phyloP scores from a whole-genome alignment of 192 early-diverging fungal genomes.

The Rhizophlyctis rosea region DNA sequence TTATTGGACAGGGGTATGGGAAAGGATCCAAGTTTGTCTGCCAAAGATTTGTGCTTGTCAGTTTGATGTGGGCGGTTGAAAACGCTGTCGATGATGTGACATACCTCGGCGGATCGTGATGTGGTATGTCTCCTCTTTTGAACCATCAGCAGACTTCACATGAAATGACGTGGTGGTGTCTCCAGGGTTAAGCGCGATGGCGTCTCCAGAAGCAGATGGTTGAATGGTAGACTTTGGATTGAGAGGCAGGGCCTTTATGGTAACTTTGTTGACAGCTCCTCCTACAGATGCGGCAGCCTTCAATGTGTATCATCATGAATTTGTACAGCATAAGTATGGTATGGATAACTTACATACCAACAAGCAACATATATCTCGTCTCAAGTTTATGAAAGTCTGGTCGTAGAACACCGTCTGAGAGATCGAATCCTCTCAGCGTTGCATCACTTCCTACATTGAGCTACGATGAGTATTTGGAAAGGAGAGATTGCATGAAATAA shows the following conservation, averaged over 20 bases:
- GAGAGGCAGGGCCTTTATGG: constrained; percentile 2
- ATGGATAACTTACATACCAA: constrained; percentile 29
- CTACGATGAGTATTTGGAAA: too few relatives aligned
- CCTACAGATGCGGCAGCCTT: background rate
- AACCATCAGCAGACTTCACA: constrained; percentile 26
- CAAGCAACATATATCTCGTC: constrained; percentile 28
- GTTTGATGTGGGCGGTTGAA: too few relatives aligned
- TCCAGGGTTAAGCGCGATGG: constrained; percentile 10
- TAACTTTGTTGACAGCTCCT: background rate
- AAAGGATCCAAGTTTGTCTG: background rate
- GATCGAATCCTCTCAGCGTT: constrained; percentile 23
- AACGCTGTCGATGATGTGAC: too few relatives aligned
- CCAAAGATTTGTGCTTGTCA: too few relatives aligned
- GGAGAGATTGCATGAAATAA: too few relatives aligned
- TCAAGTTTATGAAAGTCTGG: constrained; percentile 42
- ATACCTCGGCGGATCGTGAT: constrained; percentile 29
- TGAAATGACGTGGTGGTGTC: constrained; percentile 29
- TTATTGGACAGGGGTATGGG: too few relatives aligned
- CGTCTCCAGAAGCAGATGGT: background rate
- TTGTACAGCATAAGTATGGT: too few relatives aligned
- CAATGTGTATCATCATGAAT: too few relatives aligned
- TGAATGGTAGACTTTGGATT: constrained; percentile 15
- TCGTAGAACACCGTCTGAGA: constrained; percentile 24
- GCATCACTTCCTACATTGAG: constrained; percentile 29
- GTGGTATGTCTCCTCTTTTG: constrained; percentile 5